Evolutionary conservation across 768 basidiomycete genomes (phyloP).

Genomic region (Mycena venus): DNA sequence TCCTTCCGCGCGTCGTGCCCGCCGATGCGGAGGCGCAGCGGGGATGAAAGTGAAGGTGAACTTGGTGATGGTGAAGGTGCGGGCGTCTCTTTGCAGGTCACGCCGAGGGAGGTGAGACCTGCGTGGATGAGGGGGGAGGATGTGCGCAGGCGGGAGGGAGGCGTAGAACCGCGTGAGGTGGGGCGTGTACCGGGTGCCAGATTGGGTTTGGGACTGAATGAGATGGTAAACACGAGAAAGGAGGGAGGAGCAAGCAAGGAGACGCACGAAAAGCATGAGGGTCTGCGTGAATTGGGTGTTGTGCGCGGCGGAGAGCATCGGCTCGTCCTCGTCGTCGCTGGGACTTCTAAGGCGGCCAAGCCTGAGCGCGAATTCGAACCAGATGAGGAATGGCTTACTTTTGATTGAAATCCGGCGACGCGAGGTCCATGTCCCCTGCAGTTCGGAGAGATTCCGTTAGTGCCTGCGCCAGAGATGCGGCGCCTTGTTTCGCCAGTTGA

Average conservation of each 20-base stretch:
- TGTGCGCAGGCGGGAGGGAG: conserved; percentile 62
- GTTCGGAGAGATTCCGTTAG: conserved; percentile 77
- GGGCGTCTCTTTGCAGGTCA: conserved; percentile 63
- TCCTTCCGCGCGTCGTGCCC: conserved; percentile 76
- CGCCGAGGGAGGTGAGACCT: conserved; percentile 60
- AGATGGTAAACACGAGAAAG: not conserved
- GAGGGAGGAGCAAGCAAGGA: not conserved
- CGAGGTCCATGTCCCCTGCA: conserved; percentile 82
- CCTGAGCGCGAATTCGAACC: not conserved
- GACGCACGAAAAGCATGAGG: conserved; percentile 85
- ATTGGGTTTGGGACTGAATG: conserved; percentile 84
- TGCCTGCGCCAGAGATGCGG: conserved; percentile 71
- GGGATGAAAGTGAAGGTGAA: too few relatives aligned
- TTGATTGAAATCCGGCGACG: conserved; percentile 64
- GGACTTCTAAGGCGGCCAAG: not conserved
- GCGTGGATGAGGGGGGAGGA: conserved; percentile 69
- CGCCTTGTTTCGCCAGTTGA: conserved; percentile 70
- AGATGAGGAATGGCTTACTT: conserved; percentile 41
- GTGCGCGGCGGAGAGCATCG: conserved; percentile 71
- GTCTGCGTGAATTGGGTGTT: conserved; percentile 85
- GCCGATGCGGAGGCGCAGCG: conserved; percentile 69
- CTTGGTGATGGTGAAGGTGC: too few relatives aligned
- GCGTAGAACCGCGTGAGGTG: conserved; percentile 89
- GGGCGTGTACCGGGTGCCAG: conserved; percentile 78
- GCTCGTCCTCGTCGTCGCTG: conserved; percentile 67